A percentile compares a stretch with the other conserved stretches of the same genome.
phyloP scores from a whole-genome alignment of 2,329 filamentous ascomycete genomes.

The Curvularia sp. region DNA sequence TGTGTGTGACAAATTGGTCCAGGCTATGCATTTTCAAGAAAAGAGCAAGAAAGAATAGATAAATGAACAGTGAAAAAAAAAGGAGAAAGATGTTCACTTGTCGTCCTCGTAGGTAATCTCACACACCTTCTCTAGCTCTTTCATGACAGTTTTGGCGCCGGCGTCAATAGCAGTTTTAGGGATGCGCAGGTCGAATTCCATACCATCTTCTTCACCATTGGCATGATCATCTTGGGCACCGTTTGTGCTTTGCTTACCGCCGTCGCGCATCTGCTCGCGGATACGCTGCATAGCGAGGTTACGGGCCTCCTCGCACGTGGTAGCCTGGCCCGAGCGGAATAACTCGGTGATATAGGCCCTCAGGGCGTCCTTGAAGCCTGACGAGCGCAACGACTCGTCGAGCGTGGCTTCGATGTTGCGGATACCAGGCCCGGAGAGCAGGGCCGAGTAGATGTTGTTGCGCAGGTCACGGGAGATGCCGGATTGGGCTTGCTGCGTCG shows the following conservation, averaged over 20 bases:
- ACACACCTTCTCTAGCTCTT: conserved; percentile 60
- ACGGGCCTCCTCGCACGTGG: conserved; percentile 64
- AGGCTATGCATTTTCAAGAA: background rate
- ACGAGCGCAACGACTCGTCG: conserved; percentile 61
- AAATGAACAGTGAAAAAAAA: background rate
- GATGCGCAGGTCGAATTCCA: conserved; percentile 54
- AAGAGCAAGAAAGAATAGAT: background rate
- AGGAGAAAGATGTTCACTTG: conserved; percentile 12
- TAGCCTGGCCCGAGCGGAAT: conserved; percentile 64
- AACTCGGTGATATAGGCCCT: conserved; percentile 62
- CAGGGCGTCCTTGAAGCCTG: conserved; percentile 66
- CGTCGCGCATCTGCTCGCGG: conserved; percentile 31
- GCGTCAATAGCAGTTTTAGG: conserved; percentile 58
- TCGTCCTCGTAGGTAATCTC: conserved; percentile 42
- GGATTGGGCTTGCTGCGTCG: conserved; percentile 51
- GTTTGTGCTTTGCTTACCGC: conserved; percentile 35
- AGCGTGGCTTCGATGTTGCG: conserved; percentile 63
- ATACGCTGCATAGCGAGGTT: conserved; percentile 57
- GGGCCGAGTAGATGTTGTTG: conserved; percentile 54
- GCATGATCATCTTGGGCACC: conserved; percentile 5
- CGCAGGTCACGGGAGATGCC: conserved; percentile 50
- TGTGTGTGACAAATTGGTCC: background rate
- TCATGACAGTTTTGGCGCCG: conserved; percentile 60
- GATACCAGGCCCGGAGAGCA: conserved; percentile 59
- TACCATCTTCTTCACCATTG: conserved; percentile 37